These are phyloP conservation scores for Papiliotrema nemorosa DNA, from an alignment of 1,284 basidiomycete species.

Conservation along the genomic window DNA sequence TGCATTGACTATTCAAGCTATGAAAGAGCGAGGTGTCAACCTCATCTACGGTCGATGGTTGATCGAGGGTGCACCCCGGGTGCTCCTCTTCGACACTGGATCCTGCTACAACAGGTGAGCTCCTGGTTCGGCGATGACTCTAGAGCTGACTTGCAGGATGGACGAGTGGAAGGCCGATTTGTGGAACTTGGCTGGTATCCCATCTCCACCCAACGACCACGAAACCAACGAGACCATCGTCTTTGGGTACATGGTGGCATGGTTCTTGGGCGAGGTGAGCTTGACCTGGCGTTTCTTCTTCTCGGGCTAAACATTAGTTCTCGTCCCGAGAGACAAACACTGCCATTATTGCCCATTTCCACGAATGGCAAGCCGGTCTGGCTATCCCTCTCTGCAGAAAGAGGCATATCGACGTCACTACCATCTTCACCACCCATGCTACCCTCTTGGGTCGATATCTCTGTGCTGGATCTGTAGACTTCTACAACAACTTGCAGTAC, in stretches of 20 bases:
- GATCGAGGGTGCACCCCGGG: conserved; percentile 90
- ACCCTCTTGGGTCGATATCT: conserved; percentile 96
- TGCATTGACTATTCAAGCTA: conserved; percentile 64
- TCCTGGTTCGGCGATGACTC: neutral
- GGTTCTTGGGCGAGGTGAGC: conserved; percentile 94
- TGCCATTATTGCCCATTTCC: conserved; percentile 94
- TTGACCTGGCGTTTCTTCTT: neutral
- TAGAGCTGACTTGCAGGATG: conserved; percentile 53
- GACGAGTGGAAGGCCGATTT: conserved; percentile 99
- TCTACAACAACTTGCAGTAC: conserved; percentile 99
- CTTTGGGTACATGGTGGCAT: conserved; percentile 98
- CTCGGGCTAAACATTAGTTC: conserved; percentile 56
- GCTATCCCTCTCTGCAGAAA: conserved; percentile 95
- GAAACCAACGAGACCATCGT: conserved; percentile 99
- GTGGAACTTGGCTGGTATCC: conserved; percentile 97
- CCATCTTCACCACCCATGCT: conserved; percentile 97
- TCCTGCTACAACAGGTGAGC: conserved; percentile 65
- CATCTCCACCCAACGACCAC: conserved; percentile 89
- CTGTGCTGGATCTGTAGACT: conserved; percentile 95
- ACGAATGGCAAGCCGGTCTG: conserved; percentile 98
- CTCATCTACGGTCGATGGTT: conserved; percentile 95
- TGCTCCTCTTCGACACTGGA: conserved; percentile 92
- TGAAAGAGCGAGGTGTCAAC: conserved; percentile 87
- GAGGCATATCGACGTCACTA: conserved; percentile 94
- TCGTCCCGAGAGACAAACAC: conserved; percentile 70